Evolutionary conservation across 192 early-diverging fungal genomes (phyloP).

Genomic region (Fimicolochytrium jonesii): DNA sequence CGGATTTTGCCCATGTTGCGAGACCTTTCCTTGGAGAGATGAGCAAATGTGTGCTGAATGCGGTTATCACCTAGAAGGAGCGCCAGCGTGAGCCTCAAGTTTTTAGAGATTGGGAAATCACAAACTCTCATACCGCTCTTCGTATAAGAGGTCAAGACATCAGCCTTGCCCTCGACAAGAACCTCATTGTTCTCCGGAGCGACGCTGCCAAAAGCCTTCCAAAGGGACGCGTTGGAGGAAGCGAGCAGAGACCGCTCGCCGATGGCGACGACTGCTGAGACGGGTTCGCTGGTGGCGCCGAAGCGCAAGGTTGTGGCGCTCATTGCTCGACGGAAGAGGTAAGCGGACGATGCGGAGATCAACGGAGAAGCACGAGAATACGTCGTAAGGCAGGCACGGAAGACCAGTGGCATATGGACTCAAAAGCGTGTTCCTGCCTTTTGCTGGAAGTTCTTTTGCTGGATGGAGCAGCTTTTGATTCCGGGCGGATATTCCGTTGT

Average conservation of each 20-base stretch:
- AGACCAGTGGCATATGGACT: no score
- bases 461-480: no score
- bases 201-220: neutral
- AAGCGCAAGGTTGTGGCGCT: neutral
- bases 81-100: neutral
- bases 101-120: neutral
- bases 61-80: neutral
- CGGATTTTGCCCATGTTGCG: conserved; percentile 39
- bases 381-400: no score
- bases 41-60: conserved; percentile 3
- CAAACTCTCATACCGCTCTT: neutral
- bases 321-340: neutral
- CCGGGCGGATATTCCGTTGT: no score
- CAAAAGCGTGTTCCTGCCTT: no score
- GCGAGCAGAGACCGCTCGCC: conserved; percentile 4
- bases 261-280: neutral
- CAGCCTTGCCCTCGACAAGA: neutral
- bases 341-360: no score
- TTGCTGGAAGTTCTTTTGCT: no score
- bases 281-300: neutral
- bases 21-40: conserved; percentile 14
- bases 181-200: neutral
- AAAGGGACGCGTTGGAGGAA: neutral
- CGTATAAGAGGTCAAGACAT: neutral
- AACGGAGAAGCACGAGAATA: no score